phyloP scores from a whole-genome alignment of 1,284 basidiomycete genomes.

The Trametes hirsuta region DNA sequence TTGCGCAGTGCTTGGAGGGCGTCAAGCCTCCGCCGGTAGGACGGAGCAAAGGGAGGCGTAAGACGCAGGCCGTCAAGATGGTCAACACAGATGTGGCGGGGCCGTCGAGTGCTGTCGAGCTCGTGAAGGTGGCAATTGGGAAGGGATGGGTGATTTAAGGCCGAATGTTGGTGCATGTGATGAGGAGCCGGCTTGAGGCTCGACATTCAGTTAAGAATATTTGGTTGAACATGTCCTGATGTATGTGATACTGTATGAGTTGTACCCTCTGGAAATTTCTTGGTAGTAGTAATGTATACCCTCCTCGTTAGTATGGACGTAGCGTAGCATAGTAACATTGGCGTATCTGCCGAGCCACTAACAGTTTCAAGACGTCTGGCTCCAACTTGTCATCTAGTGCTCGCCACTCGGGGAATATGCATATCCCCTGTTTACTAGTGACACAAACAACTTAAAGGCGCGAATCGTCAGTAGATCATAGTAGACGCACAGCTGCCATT shows the following conservation, averaged over 20 bases:
- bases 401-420: too few relatives aligned
- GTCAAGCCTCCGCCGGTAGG: slow-evolving; percentile 27
- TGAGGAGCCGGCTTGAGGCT: background rate
- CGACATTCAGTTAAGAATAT: too few relatives aligned
- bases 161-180: background rate
- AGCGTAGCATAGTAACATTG: background rate
- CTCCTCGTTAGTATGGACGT: background rate
- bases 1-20: slow-evolving; percentile 45
- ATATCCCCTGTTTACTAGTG: too few relatives aligned
- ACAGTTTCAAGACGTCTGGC: too few relatives aligned
- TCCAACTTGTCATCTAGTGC: too few relatives aligned
- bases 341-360: too few relatives aligned
- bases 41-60: slow-evolving; percentile 42
- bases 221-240: too few relatives aligned
- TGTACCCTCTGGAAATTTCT: background rate
- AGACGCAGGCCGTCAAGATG: slow-evolving; percentile 36
- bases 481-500: too few relatives aligned
- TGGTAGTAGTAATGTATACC: background rate
- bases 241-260: background rate
- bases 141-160: slow-evolving; percentile 51
- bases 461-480: too few relatives aligned
- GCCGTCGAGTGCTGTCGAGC: slow-evolving; percentile 53
- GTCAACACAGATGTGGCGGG: slow-evolving; percentile 23
- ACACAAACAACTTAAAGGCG: too few relatives aligned
- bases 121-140: slow-evolving; percentile 54